Evolutionary conservation across 768 basidiomycete species (phyloP).

Genomic region (Naganishia friedmannii): DNA sequence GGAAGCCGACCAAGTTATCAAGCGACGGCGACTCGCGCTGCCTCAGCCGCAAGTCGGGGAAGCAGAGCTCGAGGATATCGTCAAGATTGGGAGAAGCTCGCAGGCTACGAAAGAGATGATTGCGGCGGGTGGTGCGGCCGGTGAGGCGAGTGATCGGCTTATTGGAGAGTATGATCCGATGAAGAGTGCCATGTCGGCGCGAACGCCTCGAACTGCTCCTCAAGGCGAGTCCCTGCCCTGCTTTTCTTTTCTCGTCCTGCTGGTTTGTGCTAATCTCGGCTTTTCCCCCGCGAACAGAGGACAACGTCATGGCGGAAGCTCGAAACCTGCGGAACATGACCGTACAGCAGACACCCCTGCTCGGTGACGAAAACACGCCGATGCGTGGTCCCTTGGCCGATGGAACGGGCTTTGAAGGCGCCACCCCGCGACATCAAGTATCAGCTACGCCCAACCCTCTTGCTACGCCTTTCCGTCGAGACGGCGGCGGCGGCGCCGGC

Average conservation of each 20-base stretch:
- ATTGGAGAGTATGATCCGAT: conserved; percentile 89
- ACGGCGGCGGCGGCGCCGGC: conserved; percentile 54
- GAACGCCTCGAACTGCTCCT: conserved; percentile 90
- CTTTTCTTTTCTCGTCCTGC: conserved; percentile 8
- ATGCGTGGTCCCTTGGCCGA: conserved; percentile 69
- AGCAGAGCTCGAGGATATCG: conserved; percentile 90
- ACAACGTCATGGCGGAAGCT: conserved; percentile 90
- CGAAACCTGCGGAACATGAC: conserved; percentile 93
- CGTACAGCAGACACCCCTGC: conserved; percentile 82
- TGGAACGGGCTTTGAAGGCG: conserved; percentile 89
- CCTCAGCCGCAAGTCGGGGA: conserved; percentile 92
- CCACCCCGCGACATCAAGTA: conserved; percentile 86
- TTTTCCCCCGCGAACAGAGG: conserved; percentile 60
- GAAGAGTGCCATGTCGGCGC: conserved; percentile 80
- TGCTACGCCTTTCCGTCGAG: conserved; percentile 68
- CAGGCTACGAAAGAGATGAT: conserved; percentile 85
- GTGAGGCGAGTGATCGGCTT: conserved; percentile 66
- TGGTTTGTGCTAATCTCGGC: conserved; percentile 3
- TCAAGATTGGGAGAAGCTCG: conserved; percentile 91
- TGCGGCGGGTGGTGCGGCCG: conserved; percentile 60
- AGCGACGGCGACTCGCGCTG: conserved; percentile 75
- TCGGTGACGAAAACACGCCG: conserved; percentile 97
- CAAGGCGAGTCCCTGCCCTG: conserved; percentile 64
- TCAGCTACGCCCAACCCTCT: conserved; percentile 95
- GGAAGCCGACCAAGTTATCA: conserved; percentile 91